Evolutionary conservation across 768 basidiomycete genomes (phyloP).

Genomic region (Russula lepida): DNA sequence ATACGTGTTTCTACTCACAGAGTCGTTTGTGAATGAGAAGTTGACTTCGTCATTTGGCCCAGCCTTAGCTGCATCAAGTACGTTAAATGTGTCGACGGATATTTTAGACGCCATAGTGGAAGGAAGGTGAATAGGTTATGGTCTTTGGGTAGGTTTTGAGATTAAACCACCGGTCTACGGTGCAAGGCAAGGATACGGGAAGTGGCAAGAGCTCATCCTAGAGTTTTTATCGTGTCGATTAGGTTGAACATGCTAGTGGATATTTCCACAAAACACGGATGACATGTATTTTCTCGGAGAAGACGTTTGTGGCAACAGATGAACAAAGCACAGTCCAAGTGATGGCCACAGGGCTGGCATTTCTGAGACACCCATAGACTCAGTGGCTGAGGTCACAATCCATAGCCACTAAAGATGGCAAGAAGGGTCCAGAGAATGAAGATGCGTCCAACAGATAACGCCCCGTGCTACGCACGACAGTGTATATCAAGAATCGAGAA

Average conservation of each 20-base stretch:
- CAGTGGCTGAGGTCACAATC: no score
- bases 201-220: background rate
- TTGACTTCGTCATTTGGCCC: background rate
- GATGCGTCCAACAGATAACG: no score
- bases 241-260: background rate
- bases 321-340: background rate
- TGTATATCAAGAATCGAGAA: no score
- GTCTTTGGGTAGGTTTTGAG: background rate
- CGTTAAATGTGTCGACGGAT: background rate
- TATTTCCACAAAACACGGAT: background rate
- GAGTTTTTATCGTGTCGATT: background rate
- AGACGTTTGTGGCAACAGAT: background rate
- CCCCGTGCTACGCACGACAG: no score
- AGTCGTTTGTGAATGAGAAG: background rate
- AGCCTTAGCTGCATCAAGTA: background rate
- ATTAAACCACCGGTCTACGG: conserved; percentile 2
- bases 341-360: background rate
- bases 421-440: no score
- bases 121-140: background rate
- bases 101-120: background rate
- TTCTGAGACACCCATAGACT: no score
- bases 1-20: background rate
- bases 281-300: background rate
- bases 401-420: no score
- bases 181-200: background rate